phyloP scores from a whole-genome alignment of 208 protist genomes.

The Leishmania braziliensis region DNA sequence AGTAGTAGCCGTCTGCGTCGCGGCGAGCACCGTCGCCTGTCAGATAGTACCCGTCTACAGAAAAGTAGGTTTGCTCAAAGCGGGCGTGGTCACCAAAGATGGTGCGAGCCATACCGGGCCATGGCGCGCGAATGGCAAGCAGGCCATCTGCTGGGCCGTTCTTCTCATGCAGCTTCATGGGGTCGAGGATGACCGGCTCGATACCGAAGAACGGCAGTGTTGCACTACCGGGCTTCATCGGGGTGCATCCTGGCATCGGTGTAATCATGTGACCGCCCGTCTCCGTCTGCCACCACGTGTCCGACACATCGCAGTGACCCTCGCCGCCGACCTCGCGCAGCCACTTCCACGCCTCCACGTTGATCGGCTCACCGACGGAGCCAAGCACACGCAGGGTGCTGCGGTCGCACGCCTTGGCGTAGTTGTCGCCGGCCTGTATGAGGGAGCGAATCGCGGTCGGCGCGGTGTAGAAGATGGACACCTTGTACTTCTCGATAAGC shows the following conservation, averaged over 20 bases:
- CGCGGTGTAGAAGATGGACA: conserved; percentile 97
- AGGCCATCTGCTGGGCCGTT: conserved; percentile 81
- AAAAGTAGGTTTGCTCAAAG: conserved; percentile 94
- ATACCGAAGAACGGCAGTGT: conserved; percentile 98
- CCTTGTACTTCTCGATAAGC: conserved; percentile 94
- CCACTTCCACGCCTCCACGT: conserved; percentile 95
- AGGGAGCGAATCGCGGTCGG: conserved; percentile 94
- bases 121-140: conserved; percentile 89
- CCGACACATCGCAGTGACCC: conserved; percentile 91
- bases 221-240: conserved; percentile 95
- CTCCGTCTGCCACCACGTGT: conserved; percentile 99
- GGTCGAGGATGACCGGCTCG: conserved; percentile 89
- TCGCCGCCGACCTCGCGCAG: conserved; percentile 94
- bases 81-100: conserved; percentile 89
- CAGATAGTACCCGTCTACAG: conserved; percentile 94
- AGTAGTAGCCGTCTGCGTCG: conserved; percentile 97
- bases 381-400: conserved; percentile 93
- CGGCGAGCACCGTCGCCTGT: conserved; percentile 95
- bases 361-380: conserved; percentile 97
- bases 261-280: conserved; percentile 97
- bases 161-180: conserved; percentile 43
- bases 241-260: conserved; percentile 93
- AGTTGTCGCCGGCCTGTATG: conserved; percentile 77
- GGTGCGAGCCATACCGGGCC: conserved; percentile 93
- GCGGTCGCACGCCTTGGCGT: conserved; percentile 74